These are phyloP conservation scores for Podosphaera fusca DNA, from an alignment of 2,329 filamentous ascomycete genomes.

Conservation along the genomic window DNA sequence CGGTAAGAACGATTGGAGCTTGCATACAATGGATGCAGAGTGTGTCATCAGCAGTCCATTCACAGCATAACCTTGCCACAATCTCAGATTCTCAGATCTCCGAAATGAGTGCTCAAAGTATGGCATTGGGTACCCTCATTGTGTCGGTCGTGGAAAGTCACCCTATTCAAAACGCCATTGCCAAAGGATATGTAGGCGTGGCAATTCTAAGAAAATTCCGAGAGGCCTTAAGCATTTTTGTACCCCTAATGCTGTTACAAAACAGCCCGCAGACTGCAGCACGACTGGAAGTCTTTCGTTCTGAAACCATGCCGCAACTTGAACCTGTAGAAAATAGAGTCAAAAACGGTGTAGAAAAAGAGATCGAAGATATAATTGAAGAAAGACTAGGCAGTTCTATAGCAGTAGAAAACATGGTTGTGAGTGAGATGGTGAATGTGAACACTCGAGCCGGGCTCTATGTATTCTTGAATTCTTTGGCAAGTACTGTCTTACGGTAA, in stretches of 20 bases:
- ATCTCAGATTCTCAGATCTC: slow-evolving; percentile 23
- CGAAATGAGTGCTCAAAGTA: slow-evolving; percentile 36
- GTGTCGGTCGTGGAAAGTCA: slow-evolving; percentile 37
- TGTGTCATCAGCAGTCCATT: slow-evolving; percentile 27
- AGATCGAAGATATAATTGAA: slow-evolving; percentile 34
- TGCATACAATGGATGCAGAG: slow-evolving; percentile 35
- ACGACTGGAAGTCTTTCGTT: slow-evolving; percentile 32
- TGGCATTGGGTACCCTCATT: slow-evolving; percentile 40
- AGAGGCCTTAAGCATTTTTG: slow-evolving; percentile 27
- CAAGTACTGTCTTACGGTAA: slow-evolving; percentile 20
- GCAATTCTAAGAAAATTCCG: slow-evolving; percentile 24
- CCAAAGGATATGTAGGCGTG: slow-evolving; percentile 25
- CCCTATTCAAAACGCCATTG: slow-evolving; percentile 29
- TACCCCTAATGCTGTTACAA: slow-evolving; percentile 30
- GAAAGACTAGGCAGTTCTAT: slow-evolving; percentile 31
- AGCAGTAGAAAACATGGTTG: slow-evolving; percentile 17
- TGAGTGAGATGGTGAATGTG: slow-evolving; percentile 43
- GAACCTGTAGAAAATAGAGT: slow-evolving; percentile 31
- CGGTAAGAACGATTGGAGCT: slow-evolving; percentile 25
- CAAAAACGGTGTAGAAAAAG: slow-evolving; percentile 21
- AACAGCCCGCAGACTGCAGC: slow-evolving; percentile 26
- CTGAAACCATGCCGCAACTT: slow-evolving; percentile 29
- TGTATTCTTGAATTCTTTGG: slow-evolving; percentile 61
- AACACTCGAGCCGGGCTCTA: slow-evolving; percentile 69
- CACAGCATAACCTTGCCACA: slow-evolving; percentile 21